phyloP scores from a whole-genome alignment of 1,139 yeast genomes.

The Hansenula sp. region DNA sequence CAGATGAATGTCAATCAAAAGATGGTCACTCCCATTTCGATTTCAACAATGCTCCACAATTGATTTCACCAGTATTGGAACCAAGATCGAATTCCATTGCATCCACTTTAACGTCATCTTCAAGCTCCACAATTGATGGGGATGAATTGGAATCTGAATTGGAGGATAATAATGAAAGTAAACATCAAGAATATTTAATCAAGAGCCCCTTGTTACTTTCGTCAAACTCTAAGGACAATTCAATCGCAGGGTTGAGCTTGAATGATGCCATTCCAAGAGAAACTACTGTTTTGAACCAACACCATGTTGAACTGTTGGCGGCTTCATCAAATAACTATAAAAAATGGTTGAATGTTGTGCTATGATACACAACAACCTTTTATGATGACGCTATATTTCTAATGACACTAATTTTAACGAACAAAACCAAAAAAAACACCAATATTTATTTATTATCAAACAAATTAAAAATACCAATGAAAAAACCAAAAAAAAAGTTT shows the following conservation, averaged over 20 bases:
- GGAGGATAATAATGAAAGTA: constrained; percentile 12
- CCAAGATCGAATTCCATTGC: constrained; percentile 23
- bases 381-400: neutral
- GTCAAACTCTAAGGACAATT: constrained; percentile 18
- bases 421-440: neutral
- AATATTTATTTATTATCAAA: neutral
- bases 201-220: constrained; percentile 22
- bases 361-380: neutral
- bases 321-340: constrained; percentile 24
- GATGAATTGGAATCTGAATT: constrained; percentile 10
- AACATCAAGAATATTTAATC: constrained; percentile 21
- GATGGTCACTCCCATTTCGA: constrained; percentile 34
- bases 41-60: constrained; percentile 22
- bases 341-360: constrained; percentile 24
- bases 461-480: neutral
- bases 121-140: constrained; percentile 5
- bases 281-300: constrained; percentile 9
- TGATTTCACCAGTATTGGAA: constrained; percentile 24
- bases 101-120: constrained; percentile 7
- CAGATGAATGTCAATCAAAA: constrained; percentile 46
- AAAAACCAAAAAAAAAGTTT: neutral
- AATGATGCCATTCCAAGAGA: constrained; percentile 20
- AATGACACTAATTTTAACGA: constrained; percentile 1
- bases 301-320: constrained; percentile 17
- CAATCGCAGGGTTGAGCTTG: constrained; percentile 20